Base-by-base conservation (phyloP, 2,329 filamentous ascomycete genomes). In the Ceratocystis albifundus region DNA sequence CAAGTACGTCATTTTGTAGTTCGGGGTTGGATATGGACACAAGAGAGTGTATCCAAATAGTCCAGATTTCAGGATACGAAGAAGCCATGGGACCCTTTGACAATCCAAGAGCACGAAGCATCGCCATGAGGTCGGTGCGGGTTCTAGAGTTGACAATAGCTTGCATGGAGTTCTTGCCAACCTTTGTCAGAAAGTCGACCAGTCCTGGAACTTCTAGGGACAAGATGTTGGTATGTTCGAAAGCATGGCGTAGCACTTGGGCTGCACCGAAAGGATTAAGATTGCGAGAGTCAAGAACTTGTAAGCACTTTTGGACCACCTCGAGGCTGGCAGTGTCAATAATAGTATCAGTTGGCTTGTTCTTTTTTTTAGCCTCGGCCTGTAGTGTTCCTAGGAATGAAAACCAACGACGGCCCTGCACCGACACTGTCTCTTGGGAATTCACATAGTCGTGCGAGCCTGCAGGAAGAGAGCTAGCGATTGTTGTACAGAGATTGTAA, bases 391-490 rank as follows among this genome's bases (percentile, higher is more conserved):
- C 64, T 28, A 65, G 32, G 22, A 68, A 65, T 1, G 81, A 76
- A 68, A 88, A 87, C 76, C 90, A 90, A 0, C 88, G 85, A 59
- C 80, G 78, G 0, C 86, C 86, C 71, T 88, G 82, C 5, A 85
- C 79, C 8, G 84, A 82, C 30, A 96, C 80, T 50, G 79, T 78
- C 63, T 84, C 80, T 73, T 96, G 90, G 0, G 90, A 95, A 53
- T 80, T 80, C 30, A 83, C 80, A 70, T 89, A 89, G 20, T 90
- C 88, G 69, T 87, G 87, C 0, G 90, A 91, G 66, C 93, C 85
- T 72, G 93, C 90, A 0, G 92, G 90, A 4, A 89, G 80, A 0
- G 90, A 95, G 4, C 84, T 83, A 65, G 85, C 86, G 66, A 96
- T 85, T 46, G 82, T 80, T 41, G 84, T 78, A 30, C 86, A 78